Conservation (phyloP, 2,329 filamentous ascomycete genomes). For the Ramichloridium luteum region DNA sequence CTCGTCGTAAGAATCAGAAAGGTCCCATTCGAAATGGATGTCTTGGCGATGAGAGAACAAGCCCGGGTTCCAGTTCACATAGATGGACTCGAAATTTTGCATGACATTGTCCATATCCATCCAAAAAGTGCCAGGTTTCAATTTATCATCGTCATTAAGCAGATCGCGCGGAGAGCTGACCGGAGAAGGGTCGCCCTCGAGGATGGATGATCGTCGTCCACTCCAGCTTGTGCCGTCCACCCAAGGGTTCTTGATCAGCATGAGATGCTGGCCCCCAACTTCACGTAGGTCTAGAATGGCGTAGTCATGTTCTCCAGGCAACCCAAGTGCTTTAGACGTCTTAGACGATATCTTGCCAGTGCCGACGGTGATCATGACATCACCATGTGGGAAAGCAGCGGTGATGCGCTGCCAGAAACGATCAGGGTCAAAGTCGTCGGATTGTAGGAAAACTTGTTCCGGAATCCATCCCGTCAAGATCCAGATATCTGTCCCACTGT, state of each 20-base stretch:
- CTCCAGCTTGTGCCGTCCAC: conserved; percentile 67
- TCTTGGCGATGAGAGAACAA: conserved; percentile 75
- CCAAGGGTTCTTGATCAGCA: conserved; percentile 95
- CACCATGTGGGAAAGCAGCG: conserved; percentile 59
- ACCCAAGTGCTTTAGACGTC: conserved; percentile 68
- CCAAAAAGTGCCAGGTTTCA: conserved; percentile 73
- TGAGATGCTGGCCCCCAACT: conserved; percentile 47
- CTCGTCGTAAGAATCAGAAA: conserved; percentile 27
- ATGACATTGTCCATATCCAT: conserved; percentile 77
- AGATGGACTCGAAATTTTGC: conserved; percentile 90
- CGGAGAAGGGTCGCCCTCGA: conserved; percentile 19
- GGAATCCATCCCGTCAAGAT: conserved; percentile 93
- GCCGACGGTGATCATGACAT: conserved; percentile 80
- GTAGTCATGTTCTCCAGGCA: conserved; percentile 89
- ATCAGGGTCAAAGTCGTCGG: conserved; percentile 65
- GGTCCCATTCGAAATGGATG: conserved; percentile 76
- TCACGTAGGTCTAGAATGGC: conserved; percentile 72
- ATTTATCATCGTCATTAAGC: conserved; percentile 27
- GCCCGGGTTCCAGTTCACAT: conserved; percentile 91
- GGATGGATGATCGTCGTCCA: conserved; percentile 27
- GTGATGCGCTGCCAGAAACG: conserved; percentile 68
- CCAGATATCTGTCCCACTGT: conserved; percentile 90
- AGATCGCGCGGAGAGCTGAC: conserved; percentile 23
- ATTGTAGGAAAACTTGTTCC: conserved; percentile 84
- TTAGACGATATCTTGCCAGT: conserved; percentile 68